These are phyloP conservation scores for Mucor irregularis DNA, from an alignment of 371 early-diverging fungal species.

Conservation along the genomic window DNA sequence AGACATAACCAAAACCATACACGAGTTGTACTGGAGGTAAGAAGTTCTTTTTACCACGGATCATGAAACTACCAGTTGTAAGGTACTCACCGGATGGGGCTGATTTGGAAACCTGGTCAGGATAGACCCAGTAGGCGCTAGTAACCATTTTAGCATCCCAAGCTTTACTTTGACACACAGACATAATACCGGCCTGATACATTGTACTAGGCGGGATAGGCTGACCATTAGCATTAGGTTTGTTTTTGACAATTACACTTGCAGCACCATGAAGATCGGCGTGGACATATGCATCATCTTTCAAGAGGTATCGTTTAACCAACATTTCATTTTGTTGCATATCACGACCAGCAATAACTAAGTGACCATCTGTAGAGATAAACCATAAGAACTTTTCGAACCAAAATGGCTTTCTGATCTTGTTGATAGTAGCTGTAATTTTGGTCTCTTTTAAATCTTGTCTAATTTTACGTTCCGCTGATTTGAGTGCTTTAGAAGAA, in stretches of 20 bases:
- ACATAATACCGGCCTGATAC: slow-evolving; percentile 96
- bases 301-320: slow-evolving; percentile 83
- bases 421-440: slow-evolving; percentile 74
- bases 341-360: slow-evolving; percentile 97
- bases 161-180: slow-evolving; percentile 94
- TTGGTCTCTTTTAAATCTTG: slow-evolving; percentile 76
- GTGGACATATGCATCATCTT: slow-evolving; percentile 94
- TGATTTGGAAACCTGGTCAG: slow-evolving; percentile 91
- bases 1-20: slow-evolving; percentile 96
- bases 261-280: slow-evolving; percentile 97
- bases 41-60: slow-evolving; percentile 96
- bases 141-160: slow-evolving; percentile 98
- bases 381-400: slow-evolving; percentile 99
- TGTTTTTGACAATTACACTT: slow-evolving; percentile 91
- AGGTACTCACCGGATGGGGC: slow-evolving; percentile 98
- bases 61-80: slow-evolving; percentile 96
- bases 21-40: slow-evolving; percentile 94
- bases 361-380: slow-evolving; percentile 90
- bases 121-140: slow-evolving; percentile 96
- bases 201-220: slow-evolving; percentile 89
- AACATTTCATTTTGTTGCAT: slow-evolving; percentile 97
- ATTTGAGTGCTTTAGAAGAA: slow-evolving; percentile 82
- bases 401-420: slow-evolving; percentile 95
- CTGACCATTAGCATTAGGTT: slow-evolving; percentile 57
- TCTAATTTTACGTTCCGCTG: slow-evolving; percentile 87